Evolutionary conservation across 176 grass and related monocot species (phyloP), one percentile per base, ranked within the genome.

Genomic region (Oryza brachyantha): DNA sequence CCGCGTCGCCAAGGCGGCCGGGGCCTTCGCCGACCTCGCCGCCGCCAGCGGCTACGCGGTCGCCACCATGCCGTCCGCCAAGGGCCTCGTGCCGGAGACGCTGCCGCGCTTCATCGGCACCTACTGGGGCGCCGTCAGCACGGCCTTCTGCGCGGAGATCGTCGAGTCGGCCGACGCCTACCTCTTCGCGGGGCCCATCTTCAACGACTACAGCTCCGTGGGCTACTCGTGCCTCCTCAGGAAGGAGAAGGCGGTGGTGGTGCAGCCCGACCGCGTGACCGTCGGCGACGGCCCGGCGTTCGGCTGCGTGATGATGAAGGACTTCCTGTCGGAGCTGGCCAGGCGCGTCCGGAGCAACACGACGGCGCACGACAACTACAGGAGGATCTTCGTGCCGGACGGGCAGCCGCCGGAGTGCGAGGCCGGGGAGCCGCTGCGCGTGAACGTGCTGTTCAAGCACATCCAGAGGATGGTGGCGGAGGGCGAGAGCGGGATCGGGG

Each of bases 201-300:
- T 97, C 85, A 93, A 97, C 39, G 90, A 97, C 82, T 97, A 88
- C 87, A 96, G 85, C 82, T 92, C 93, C 1, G 90, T 92, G 12
- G 93, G 93, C 11, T 96, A 96, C 84, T 92, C 93, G 0, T 61
- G 68, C 9, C 82, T 92, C 6, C 75, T 96, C 7, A 90, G 69
- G 29, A 93, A 79, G 74, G 93, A 86, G 57, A 97, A 97, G 90
- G 83, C 87, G 2, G 76, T 90, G 29, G 75, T 97, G 2, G 87
- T 97, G 70, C 87, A 97, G 66, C 90, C 93, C 7, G 90, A 97
- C 8, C 90, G 90, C n/a, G 90, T 97, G 12, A 88, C 76, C 35
- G 69, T 97, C 41, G 88, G 70, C 17, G 89, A 85, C 45, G 93
- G 93, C 12, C 90, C 93, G 1, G 27, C 93, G 3, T 97, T 91